Percentiles rank a stretch among this genome's conserved stretches.
Conservation (phyloP, 78 protist species). For the Cavenderia fasciculata region DNA sequence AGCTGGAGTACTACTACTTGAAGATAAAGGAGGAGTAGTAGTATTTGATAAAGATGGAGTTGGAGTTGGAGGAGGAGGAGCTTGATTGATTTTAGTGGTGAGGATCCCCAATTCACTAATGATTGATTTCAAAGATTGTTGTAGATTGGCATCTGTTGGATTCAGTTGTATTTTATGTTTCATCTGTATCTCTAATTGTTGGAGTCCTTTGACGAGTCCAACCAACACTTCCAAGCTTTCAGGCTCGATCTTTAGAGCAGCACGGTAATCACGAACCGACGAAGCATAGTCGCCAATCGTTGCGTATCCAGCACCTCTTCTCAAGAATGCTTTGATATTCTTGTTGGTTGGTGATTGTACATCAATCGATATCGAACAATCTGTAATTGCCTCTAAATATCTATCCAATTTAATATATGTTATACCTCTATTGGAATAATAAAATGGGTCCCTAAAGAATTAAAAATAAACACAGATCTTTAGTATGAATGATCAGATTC, state of each 20-base stretch:
- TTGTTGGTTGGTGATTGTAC: slow-evolving; percentile 23
- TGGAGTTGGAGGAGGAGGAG: background rate
- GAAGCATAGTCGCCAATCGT: slow-evolving; percentile 42
- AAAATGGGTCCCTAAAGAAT: slow-evolving; percentile 34
- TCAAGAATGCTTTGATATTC: slow-evolving; percentile 47
- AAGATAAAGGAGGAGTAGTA: background rate
- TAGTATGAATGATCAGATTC: background rate
- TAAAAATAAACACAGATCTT: background rate
- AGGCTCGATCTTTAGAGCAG: slow-evolving; percentile 62
- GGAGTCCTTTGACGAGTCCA: slow-evolving; percentile 19
- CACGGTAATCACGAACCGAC: slow-evolving; percentile 30
- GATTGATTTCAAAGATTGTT: background rate
- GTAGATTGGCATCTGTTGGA: background rate
- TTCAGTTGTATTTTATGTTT: background rate
- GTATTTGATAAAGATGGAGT: slow-evolving; percentile 5
- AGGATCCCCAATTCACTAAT: background rate
- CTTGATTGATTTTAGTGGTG: background rate
- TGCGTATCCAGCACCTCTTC: slow-evolving; percentile 48
- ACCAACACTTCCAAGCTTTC: slow-evolving; percentile 42
- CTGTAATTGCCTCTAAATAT: slow-evolving; percentile 72
- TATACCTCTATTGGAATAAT: slow-evolving; percentile 66
- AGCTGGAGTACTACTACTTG: background rate
- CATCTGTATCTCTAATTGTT: slow-evolving; percentile 2
- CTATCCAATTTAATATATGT: slow-evolving; percentile 56
- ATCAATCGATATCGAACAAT: slow-evolving; percentile 60